A percentile compares a stretch with the other conserved stretches of the same genome.
phyloP scores from a whole-genome alignment of 2,329 filamentous ascomycete genomes.

The Kalaharituber pfeilii region DNA sequence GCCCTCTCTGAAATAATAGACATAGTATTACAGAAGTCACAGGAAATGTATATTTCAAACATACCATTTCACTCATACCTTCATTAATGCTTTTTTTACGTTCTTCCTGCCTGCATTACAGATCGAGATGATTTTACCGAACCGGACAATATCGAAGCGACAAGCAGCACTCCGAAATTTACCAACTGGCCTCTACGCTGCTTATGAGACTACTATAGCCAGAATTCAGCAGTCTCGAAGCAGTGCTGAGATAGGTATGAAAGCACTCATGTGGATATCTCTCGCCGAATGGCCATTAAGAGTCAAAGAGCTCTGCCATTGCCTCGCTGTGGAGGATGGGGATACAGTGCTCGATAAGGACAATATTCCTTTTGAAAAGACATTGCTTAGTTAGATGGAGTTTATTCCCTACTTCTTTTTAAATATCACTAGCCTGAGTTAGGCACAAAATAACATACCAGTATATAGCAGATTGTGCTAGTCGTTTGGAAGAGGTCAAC shows the following conservation, averaged over 20 bases:
- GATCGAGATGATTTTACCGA: neutral
- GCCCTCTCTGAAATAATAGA: neutral
- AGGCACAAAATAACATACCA: too few relatives aligned
- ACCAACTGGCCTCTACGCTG: neutral
- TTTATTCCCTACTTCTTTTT: too few relatives aligned
- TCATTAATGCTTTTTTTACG: neutral
- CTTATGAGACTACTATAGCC: neutral
- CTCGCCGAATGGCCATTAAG: neutral
- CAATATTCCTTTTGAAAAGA: slow-evolving; percentile 2
- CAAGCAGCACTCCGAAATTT: neutral
- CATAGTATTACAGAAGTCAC: neutral
- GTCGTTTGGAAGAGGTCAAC: too few relatives aligned
- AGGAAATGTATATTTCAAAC: neutral
- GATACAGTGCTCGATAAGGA: slow-evolving; percentile 5
- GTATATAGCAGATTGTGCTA: too few relatives aligned
- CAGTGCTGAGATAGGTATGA: neutral
- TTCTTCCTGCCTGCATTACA: neutral
- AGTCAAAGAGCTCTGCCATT: slow-evolving; percentile 2
- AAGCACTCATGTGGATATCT: slow-evolving; percentile 2
- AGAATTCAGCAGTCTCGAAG: neutral
- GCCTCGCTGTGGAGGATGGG: slow-evolving; percentile 2
- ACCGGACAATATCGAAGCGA: neutral
- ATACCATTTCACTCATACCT: neutral
- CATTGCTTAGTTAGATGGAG: neutral
- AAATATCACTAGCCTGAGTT: too few relatives aligned